Evolutionary conservation across 2,329 filamentous ascomycete genomes (phyloP).

Genomic region (Apiospora arundinis): DNA sequence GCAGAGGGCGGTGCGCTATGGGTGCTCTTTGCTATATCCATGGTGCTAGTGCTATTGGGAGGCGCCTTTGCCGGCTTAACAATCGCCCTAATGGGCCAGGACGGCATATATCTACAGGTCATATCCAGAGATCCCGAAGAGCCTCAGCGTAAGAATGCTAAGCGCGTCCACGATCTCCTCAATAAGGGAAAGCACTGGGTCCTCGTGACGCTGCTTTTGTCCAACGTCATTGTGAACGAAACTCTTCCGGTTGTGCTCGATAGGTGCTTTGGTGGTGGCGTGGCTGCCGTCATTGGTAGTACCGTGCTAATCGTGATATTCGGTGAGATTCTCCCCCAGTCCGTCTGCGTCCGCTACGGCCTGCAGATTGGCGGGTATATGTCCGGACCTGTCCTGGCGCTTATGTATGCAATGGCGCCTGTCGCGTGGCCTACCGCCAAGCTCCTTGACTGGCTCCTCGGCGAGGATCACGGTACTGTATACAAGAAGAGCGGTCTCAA

Average conservation of each 20-base stretch:
- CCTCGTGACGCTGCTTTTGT: constrained; percentile 87
- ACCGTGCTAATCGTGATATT: constrained; percentile 98
- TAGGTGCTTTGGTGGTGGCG: constrained; percentile 89
- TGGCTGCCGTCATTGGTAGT: constrained; percentile 91
- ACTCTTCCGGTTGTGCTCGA: constrained; percentile 95
- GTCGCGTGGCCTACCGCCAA: constrained; percentile 96
- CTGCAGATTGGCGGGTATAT: constrained; percentile 94
- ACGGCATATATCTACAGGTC: constrained; percentile 97
- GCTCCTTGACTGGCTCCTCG: constrained; percentile 89
- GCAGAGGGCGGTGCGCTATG: constrained; percentile 71
- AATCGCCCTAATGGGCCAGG: constrained; percentile 78
- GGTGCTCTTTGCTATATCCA: constrained; percentile 81
- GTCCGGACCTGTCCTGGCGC: constrained; percentile 80
- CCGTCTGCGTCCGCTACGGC: constrained; percentile 93
- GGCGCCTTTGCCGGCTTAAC: constrained; percentile 96
- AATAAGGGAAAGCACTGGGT: constrained; percentile 98
- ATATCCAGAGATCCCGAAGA: constrained; percentile 85
- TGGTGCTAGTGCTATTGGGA: constrained; percentile 82
- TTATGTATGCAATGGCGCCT: constrained; percentile 93
- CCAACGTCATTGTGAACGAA: constrained; percentile 98
- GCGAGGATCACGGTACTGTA: constrained; percentile 92
- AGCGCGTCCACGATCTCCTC: constrained; percentile 78
- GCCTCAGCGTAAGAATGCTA: constrained; percentile 85
- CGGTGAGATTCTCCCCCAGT: constrained; percentile 94
- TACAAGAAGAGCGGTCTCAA: constrained; percentile 99